These are phyloP conservation scores for Russula lepida DNA, from an alignment of 768 basidiomycete genomes.

Conservation along the genomic window DNA sequence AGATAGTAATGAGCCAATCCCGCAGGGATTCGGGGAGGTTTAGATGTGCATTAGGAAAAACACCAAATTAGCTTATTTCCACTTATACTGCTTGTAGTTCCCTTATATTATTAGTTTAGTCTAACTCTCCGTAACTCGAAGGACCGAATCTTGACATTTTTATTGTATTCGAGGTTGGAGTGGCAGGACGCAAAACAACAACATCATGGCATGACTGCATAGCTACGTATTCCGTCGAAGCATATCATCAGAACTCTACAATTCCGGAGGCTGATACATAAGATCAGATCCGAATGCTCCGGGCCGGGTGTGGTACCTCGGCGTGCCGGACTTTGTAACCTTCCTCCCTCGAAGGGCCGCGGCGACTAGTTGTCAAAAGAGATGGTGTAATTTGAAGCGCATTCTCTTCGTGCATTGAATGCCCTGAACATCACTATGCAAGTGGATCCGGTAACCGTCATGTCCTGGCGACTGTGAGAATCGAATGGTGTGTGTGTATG, in stretches of 20 bases:
- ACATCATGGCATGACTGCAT: background rate
- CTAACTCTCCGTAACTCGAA: constrained; percentile 1
- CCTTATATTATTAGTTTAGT: constrained; percentile 16
- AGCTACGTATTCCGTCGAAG: background rate
- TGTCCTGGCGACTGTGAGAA: background rate
- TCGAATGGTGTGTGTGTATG: background rate
- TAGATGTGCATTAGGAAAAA: background rate
- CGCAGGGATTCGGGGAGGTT: background rate
- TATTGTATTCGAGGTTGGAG: background rate
- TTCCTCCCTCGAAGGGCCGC: background rate
- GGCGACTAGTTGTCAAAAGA: background rate
- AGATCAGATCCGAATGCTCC: background rate
- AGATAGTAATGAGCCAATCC: background rate
- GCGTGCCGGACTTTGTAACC: background rate
- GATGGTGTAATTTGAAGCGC: background rate
- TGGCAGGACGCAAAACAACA: background rate
- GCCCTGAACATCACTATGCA: background rate
- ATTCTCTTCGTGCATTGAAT: background rate
- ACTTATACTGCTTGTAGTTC: constrained; percentile 8
- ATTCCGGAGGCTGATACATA: background rate
- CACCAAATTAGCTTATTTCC: constrained; percentile 7
- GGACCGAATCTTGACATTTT: background rate
- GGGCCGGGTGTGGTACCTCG: background rate
- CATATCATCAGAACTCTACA: background rate
- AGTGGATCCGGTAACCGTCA: background rate